Base-by-base conservation (phyloP, 2,329 filamentous ascomycete genomes). In the Pyrenophora seminiperda region DNA sequence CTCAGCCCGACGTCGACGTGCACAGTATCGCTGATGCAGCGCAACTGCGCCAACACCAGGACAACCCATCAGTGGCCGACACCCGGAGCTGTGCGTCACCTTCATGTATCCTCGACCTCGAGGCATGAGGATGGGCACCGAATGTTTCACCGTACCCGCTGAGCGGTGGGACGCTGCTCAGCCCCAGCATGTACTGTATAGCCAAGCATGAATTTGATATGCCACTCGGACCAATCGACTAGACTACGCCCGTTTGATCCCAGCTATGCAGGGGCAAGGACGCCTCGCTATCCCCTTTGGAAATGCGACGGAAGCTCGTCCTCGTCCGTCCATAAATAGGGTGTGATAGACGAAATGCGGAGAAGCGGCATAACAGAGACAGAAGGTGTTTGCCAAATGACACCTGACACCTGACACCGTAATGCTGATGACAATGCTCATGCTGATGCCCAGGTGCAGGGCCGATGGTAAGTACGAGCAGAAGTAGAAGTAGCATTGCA, bases 241-340 rank as follows among this genome's bases (percentile, higher is more conserved):
- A 46, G 10, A 42, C 59, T 39, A 53, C 41, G 43, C 51, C 50
- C 50, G 48, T 53, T 51, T 48, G 41, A 47, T 31, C 39, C 57
- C 54, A 56, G 50, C 58, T 49, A 67, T 65, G 66, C 66, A 69
- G 66, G 62, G 65, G 63, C 58, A 56, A 36, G 29, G 47, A 52
- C 56, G 52, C 52, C 50, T 48, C 54, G 53, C 56, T 54, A 56
- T 49, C 41, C 62, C 63, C 42, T 40, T 62, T 64, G 56, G 19
- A 59, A 34, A 54, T 49, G 51, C 40, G 46, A 51, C 57, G 47
- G 56, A 41, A 59, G 56, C 57, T 56, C 58, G 57, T 58, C 60
- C 61, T 66, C 53, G 59, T 27, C 64, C 66, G 61, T 65, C 58
- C 63, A 66, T 64, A 68, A 70, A 70, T 69, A 68, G 66, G 59